These are phyloP conservation scores for Geranium rotundifolium DNA, from an alignment of 345 rosid genomes.

Conservation along the genomic window DNA sequence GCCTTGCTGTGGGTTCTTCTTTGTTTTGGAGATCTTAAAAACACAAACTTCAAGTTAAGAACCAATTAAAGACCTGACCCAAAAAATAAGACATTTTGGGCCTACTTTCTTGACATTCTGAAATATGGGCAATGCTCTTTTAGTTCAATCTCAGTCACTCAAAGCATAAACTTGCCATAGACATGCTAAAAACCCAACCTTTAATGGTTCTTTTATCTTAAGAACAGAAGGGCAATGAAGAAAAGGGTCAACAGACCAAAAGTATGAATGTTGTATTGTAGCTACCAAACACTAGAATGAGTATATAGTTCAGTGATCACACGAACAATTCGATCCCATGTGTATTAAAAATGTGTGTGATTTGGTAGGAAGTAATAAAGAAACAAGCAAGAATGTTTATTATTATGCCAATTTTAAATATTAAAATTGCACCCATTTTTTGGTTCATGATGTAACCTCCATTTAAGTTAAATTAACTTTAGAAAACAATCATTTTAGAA, in stretches of 20 bases:
- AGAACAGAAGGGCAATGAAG: not conserved
- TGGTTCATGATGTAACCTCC: too few relatives aligned
- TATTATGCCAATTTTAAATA: not conserved
- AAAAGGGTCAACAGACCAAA: not conserved
- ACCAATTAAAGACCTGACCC: conserved; percentile 9
- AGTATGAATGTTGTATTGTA: not conserved
- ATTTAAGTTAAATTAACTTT: too few relatives aligned
- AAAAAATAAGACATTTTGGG: conserved; percentile 8
- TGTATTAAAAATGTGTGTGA: conserved; percentile 6
- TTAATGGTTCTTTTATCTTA: not conserved
- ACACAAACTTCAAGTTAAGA: conserved; percentile 3
- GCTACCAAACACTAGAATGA: not conserved
- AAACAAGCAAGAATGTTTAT: conserved; percentile 11
- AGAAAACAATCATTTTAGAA: too few relatives aligned
- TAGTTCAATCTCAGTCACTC: too few relatives aligned
- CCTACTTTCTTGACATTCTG: conserved; percentile 3
- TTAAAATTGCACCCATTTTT: not conserved
- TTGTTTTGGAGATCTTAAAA: conserved; percentile 1
- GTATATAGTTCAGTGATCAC: too few relatives aligned
- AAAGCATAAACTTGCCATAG: not conserved
- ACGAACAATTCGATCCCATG: not conserved
- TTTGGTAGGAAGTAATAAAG: conserved; percentile 7
- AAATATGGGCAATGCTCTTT: too few relatives aligned
- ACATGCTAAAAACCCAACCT: not conserved
- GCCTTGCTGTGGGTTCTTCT: not conserved